Conservation (phyloP, 345 rosid species). For the Euphorbia peplus region DNA sequence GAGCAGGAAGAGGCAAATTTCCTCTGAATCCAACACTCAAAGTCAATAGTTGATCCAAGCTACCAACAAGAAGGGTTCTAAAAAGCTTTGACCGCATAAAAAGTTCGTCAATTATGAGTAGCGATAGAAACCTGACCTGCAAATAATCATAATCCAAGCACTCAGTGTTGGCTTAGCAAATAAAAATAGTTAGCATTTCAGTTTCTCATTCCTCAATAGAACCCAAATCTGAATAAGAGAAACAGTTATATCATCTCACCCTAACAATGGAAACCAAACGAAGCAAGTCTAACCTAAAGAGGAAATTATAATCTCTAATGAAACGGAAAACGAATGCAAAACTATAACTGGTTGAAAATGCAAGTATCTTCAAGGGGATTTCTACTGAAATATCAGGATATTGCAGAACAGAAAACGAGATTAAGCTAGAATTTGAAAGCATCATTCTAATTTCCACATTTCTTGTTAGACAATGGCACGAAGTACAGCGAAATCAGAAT, state of each 20-base stretch:
- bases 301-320: neutral
- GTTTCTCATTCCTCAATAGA: neutral
- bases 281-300: neutral
- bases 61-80: slow-evolving; percentile 57
- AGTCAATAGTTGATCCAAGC: slow-evolving; percentile 64
- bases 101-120: slow-evolving; percentile 77
- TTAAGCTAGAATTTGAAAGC: neutral
- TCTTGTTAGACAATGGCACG: neutral
- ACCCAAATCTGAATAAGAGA: neutral
- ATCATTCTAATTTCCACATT: neutral
- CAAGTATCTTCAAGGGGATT: no score
- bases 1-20: slow-evolving; percentile 69
- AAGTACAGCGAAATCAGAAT: neutral
- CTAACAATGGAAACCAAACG: neutral
- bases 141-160: neutral
- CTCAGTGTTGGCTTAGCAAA: neutral
- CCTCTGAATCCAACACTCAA: slow-evolving; percentile 75
- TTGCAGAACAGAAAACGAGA: neutral
- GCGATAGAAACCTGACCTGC: slow-evolving; percentile 78
- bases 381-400: no score
- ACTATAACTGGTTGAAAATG: no score
- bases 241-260: neutral
- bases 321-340: neutral
- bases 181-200: neutral
- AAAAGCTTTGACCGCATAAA: slow-evolving; percentile 94